These are phyloP conservation scores for Ehretia macrophylla DNA, from an alignment of 257 asterid species.

Conservation along the genomic window DNA sequence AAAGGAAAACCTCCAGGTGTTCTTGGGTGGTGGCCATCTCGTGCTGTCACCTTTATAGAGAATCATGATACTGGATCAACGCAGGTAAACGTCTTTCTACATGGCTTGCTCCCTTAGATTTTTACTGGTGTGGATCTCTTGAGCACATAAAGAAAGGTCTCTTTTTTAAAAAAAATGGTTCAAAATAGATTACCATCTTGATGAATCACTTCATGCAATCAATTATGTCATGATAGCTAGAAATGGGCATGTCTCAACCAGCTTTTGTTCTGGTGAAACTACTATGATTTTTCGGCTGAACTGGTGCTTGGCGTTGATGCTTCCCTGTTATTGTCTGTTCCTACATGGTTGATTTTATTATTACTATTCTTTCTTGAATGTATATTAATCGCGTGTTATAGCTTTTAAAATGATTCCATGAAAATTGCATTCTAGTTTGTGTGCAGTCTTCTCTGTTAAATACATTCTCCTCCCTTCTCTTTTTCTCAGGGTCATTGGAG, in stretches of 20 bases:
- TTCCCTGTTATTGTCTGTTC: too few species aligned
- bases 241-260: too few species aligned
- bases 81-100: slow-evolving; percentile 30
- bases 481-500: slow-evolving; percentile 56
- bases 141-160: background rate
- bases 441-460: too few species aligned
- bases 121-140: background rate
- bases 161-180: background rate
- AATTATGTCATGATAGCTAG: background rate
- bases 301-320: too few species aligned
- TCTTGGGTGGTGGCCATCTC: slow-evolving; percentile 71
- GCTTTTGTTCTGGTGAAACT: too few species aligned
- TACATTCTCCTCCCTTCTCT: background rate
- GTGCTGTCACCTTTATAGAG: slow-evolving; percentile 60
- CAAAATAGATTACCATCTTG: background rate
- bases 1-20: slow-evolving; percentile 66
- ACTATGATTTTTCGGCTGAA: too few species aligned
- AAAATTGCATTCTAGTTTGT: too few species aligned
- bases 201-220: background rate
- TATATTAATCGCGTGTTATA: too few species aligned
- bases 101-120: background rate
- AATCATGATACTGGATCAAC: slow-evolving; percentile 67
- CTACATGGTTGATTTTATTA: too few species aligned
- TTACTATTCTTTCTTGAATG: too few species aligned
- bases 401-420: too few species aligned